Percentiles rank a stretch among this genome's conserved stretches.
Conservation (phyloP, 2,329 filamentous ascomycete species). For the Fusarium graminum region DNA sequence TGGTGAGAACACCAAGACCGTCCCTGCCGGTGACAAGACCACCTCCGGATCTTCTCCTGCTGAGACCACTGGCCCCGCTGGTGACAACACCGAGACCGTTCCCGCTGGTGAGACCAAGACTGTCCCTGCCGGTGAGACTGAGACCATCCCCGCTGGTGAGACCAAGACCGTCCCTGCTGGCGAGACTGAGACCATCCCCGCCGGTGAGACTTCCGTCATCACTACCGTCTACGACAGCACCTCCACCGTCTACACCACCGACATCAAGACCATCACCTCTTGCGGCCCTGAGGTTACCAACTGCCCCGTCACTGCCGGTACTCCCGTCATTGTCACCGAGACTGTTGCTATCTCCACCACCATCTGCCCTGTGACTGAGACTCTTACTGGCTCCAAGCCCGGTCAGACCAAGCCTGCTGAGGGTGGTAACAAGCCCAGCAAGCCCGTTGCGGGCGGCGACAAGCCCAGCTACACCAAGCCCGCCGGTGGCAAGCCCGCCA, state of each 20-base stretch:
- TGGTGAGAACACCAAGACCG: constrained; percentile 33
- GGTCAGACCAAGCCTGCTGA: constrained; percentile 24
- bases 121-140: constrained; percentile 23
- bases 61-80: constrained; percentile 53
- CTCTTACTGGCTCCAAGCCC: constrained; percentile 46
- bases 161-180: too few relatives aligned
- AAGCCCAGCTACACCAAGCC: constrained; percentile 34
- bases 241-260: constrained; percentile 65
- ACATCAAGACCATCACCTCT: constrained; percentile 63
- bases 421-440: constrained; percentile 30
- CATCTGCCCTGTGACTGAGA: constrained; percentile 71
- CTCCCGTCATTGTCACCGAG: constrained; percentile 64
- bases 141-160: constrained; percentile 17
- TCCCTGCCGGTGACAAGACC: constrained; percentile 32
- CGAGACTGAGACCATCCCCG: constrained; percentile 25
- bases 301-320: constrained; percentile 63
- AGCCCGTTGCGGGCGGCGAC: constrained; percentile 28
- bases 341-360: constrained; percentile 71
- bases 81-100: constrained; percentile 61
- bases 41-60: constrained; percentile 61
- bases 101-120: constrained; percentile 17
- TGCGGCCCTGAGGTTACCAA: constrained; percentile 61
- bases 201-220: constrained; percentile 45
- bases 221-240: constrained; percentile 58
- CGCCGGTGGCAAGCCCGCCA: constrained; percentile 27